A percentile compares a stretch with the other conserved stretches of the same genome.
Conservation (phyloP, 1,284 basidiomycete species). For the Rhodotorula sp. region DNA sequence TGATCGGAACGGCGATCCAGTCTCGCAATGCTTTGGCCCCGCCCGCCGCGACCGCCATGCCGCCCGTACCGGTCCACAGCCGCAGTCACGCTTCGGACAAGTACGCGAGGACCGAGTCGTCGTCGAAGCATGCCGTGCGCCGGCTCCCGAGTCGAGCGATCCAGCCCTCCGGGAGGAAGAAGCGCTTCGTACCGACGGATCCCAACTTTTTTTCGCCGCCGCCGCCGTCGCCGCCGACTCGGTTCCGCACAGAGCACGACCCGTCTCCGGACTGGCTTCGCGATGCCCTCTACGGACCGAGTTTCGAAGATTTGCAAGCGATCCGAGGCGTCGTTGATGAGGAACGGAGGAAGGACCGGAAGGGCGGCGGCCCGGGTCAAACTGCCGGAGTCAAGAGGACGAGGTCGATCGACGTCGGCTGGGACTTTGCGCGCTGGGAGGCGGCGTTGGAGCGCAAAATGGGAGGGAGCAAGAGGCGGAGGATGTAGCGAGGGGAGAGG, state of each 20-base stretch:
- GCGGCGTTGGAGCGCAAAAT: neutral
- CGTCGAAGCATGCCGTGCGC: too few species aligned
- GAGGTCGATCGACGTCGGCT: neutral
- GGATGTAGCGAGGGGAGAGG: neutral
- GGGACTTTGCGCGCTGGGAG: neutral
- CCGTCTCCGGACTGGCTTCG: neutral
- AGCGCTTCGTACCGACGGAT: neutral
- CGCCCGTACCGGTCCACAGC: too few species aligned
- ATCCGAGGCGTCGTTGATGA: neutral
- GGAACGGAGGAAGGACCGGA: neutral
- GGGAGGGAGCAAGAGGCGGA: neutral
- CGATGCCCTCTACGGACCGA: neutral
- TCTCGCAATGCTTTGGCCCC: neutral
- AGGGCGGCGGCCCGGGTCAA: neutral
- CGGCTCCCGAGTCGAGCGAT: neutral
- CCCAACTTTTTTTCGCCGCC: neutral
- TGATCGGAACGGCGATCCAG: neutral
- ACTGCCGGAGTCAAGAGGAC: neutral
- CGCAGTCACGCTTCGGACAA: too few species aligned
- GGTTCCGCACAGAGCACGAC: neutral
- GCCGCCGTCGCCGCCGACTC: neutral
- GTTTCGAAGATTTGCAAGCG: neutral
- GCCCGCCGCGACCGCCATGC: neutral
- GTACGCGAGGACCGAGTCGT: too few species aligned
- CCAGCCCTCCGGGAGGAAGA: neutral